A percentile compares a stretch with the other conserved stretches of the same genome.
Conservation (phyloP, 2,329 filamentous ascomycete species). For the Venturia nashicola region DNA sequence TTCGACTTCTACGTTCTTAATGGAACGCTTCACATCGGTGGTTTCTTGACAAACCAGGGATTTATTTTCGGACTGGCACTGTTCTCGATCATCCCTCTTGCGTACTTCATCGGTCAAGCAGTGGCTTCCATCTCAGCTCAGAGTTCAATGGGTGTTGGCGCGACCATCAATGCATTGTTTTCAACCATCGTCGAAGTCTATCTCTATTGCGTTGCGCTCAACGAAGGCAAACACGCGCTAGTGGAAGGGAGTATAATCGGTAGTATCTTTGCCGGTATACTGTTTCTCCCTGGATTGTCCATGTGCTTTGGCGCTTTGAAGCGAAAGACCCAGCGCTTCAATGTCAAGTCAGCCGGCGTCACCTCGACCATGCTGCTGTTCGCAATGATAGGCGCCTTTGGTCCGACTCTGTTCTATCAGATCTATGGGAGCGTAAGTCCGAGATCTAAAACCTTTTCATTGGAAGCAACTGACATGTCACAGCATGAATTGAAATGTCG, state of each 20-base stretch:
- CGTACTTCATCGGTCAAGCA: constrained; percentile 97
- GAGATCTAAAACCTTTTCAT: neutral
- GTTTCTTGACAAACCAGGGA: constrained; percentile 66
- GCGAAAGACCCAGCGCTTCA: constrained; percentile 96
- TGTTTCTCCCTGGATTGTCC: constrained; percentile 86
- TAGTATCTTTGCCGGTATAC: constrained; percentile 91
- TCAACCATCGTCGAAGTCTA: constrained; percentile 96
- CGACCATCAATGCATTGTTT: constrained; percentile 96
- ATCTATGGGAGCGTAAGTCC: constrained; percentile 76
- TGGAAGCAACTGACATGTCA: constrained; percentile 21
- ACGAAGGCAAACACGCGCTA: constrained; percentile 80
- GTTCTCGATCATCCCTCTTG: constrained; percentile 86
- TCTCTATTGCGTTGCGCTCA: constrained; percentile 87
- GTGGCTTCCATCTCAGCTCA: constrained; percentile 97
- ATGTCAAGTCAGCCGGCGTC: constrained; percentile 88
- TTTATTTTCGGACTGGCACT: constrained; percentile 77
- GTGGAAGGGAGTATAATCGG: constrained; percentile 96
- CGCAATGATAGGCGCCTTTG: constrained; percentile 87
- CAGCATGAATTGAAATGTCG: constrained; percentile 84
- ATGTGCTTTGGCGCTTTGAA: constrained; percentile 99
- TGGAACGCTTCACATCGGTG: constrained; percentile 54
- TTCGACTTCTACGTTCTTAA: constrained; percentile 79
- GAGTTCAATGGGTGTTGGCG: constrained; percentile 94
- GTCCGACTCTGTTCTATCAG: constrained; percentile 94
- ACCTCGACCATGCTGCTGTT: constrained; percentile 98